A percentile compares a stretch with the other conserved stretches of the same genome.
phyloP scores from a whole-genome alignment of 768 basidiomycete genomes.

The Suillus ampliporus region DNA sequence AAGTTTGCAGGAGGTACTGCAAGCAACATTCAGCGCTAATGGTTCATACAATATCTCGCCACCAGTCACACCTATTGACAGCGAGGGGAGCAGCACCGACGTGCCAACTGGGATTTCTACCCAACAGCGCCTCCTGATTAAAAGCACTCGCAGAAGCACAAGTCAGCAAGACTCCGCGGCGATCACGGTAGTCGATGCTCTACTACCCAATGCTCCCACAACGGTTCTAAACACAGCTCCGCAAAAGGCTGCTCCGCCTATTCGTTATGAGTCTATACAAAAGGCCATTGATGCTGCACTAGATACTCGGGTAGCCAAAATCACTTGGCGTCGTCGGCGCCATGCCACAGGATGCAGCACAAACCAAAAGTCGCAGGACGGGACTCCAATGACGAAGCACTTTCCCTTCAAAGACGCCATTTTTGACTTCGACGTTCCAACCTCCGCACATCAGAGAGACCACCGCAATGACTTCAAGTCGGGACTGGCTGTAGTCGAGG shows the following conservation, averaged over 20 bases:
- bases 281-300: slow-evolving; percentile 7
- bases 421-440: not conserved
- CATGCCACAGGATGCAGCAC: not conserved
- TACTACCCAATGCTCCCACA: not conserved
- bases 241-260: not conserved
- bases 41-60: not conserved
- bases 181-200: too few species aligned
- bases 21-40: slow-evolving; percentile 3
- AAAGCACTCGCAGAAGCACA: not conserved
- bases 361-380: not conserved
- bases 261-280: slow-evolving; percentile 8
- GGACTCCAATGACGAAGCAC: not conserved
- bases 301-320: slow-evolving; percentile 10
- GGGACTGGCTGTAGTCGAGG: not conserved
- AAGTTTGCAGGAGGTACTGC: not conserved
- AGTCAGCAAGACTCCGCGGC: not conserved
- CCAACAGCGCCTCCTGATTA: not conserved
- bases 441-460: not conserved
- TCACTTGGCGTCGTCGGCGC: not conserved
- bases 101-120: not conserved
- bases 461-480: not conserved
- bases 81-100: not conserved
- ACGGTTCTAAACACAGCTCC: not conserved
- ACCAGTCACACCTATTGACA: not conserved
- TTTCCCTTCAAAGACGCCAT: not conserved